Conservation (phyloP, 495 filamentous ascomycete species). For the Tuber calosporum region DNA sequence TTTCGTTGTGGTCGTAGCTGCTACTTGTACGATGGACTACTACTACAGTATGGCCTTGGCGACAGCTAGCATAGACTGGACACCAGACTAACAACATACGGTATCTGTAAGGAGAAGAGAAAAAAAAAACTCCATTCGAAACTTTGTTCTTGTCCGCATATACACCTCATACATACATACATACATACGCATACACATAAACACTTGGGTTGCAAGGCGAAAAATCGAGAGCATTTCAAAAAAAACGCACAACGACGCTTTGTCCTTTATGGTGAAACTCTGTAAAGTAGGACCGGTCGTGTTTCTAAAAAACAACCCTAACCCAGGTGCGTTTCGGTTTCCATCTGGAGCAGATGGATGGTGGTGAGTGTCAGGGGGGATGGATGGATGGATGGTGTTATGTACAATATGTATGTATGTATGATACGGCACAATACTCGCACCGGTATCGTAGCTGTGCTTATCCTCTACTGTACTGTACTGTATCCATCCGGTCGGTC, state of each 20-base stretch:
- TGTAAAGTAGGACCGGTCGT: background rate
- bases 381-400: no score
- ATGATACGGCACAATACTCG: background rate
- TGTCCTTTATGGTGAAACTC: slow-evolving; percentile 1
- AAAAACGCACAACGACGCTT: background rate
- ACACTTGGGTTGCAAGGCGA: background rate
- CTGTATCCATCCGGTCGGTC: background rate
- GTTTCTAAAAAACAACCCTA: background rate
- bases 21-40: no score
- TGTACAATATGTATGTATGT: no score
- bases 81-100: background rate
- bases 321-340: background rate
- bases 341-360: no score
- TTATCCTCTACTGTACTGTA: no score
- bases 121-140: background rate
- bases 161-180: slow-evolving; percentile 2
- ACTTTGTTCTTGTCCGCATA: background rate
- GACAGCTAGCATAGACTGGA: no score
- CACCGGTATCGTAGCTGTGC: background rate
- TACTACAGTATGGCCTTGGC: no score
- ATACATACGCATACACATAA: background rate
- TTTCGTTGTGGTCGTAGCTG: no score
- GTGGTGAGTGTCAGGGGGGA: no score
- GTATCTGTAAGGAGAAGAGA: no score
- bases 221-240: background rate